Evolutionary conservation across 2,329 filamentous ascomycete species (phyloP).

Genomic region (Aspergillus tubingensis): DNA sequence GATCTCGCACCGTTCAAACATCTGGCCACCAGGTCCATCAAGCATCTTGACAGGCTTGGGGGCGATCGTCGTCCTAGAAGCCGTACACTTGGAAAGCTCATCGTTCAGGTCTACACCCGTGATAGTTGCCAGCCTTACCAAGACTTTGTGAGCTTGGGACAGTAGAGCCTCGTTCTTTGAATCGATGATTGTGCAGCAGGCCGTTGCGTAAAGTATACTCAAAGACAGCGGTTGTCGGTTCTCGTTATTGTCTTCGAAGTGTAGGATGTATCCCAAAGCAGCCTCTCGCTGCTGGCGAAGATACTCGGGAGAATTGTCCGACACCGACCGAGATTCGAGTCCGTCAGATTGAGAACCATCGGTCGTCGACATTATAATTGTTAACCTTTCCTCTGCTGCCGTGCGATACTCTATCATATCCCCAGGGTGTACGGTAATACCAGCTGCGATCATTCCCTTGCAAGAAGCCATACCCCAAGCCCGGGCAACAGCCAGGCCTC

Average conservation of each 20-base stretch:
- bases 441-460: conserved; percentile 51
- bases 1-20: conserved; percentile 55
- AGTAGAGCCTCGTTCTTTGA: conserved; percentile 27
- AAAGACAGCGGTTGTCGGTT: conserved; percentile 25
- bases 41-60: conserved; percentile 29
- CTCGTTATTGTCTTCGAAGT: conserved; percentile 17
- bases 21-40: conserved; percentile 23
- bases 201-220: conserved; percentile 40
- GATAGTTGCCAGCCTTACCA: conserved; percentile 31
- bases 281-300: conserved; percentile 24
- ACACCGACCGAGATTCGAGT: conserved; percentile 5
- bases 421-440: conserved; percentile 56
- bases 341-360: conserved; percentile 9
- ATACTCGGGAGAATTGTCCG: conserved; percentile 19
- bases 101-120: conserved; percentile 34
- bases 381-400: conserved; percentile 47
- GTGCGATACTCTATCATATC: conserved; percentile 60
- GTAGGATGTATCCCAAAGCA: conserved; percentile 33
- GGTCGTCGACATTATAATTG: conserved; percentile 39
- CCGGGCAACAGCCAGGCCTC: conserved; percentile 51
- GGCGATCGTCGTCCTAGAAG: conserved; percentile 18
- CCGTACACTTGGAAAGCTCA: conserved; percentile 34
- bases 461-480: conserved; percentile 57
- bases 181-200: conserved; percentile 38
- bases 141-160: conserved; percentile 24